A percentile compares a stretch with the other conserved stretches of the same genome.
These are phyloP conservation scores for Lodderomyces oxycetoniae DNA, from an alignment of 1,139 yeast genomes.

Conservation along the genomic window DNA sequence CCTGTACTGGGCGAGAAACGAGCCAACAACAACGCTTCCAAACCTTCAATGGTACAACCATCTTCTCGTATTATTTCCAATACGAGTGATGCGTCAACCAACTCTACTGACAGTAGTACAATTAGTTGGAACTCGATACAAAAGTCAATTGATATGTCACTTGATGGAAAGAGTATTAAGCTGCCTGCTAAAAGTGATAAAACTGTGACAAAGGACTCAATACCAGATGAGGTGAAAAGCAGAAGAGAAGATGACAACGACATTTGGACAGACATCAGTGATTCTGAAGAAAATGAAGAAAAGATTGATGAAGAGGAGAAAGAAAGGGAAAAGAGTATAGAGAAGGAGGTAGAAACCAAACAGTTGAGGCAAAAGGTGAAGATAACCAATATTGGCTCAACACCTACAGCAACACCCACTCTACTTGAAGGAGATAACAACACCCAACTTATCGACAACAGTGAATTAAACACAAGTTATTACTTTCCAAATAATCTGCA, in stretches of 20 bases:
- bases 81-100: slow-evolving; percentile 5
- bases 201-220: neutral
- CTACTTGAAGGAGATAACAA: no score
- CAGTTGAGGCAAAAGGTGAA: no score
- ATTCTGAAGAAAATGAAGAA: neutral
- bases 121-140: slow-evolving; percentile 37
- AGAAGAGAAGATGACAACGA: slow-evolving; percentile 7
- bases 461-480: slow-evolving; percentile 37
- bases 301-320: neutral
- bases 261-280: slow-evolving; percentile 10
- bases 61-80: neutral
- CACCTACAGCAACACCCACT: slow-evolving; percentile 3
- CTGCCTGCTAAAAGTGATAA: neutral
- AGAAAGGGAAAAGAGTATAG: neutral
- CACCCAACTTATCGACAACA: slow-evolving; percentile 16
- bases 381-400: no score
- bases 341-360: slow-evolving; percentile 1
- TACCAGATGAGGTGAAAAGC: neutral
- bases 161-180: slow-evolving; percentile 1
- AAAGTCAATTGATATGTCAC: slow-evolving; percentile 28
- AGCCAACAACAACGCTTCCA: slow-evolving; percentile 4
- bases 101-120: slow-evolving; percentile 9
- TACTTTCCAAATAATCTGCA: slow-evolving; percentile 35
- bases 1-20: no score
- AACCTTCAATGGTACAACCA: neutral